phyloP scores from a whole-genome alignment of 2,329 filamentous ascomycete species.

The Magnaporthiopsis rhizophila region DNA sequence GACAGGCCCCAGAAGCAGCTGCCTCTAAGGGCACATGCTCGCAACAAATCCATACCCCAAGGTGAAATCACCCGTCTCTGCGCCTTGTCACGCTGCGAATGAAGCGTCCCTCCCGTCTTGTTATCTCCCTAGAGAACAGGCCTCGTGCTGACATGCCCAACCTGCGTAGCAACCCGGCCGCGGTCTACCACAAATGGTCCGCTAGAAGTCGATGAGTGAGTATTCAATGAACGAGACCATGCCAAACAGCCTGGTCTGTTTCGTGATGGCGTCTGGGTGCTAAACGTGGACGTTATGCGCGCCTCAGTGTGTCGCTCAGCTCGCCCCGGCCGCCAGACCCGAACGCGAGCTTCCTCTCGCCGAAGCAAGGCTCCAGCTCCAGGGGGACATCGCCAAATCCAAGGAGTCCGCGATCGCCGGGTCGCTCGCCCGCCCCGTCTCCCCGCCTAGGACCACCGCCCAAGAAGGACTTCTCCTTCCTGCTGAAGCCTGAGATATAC shows the following conservation, averaged over 20 bases:
- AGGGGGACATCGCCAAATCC: constrained; percentile 14
- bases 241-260: background rate
- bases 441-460: constrained; percentile 21
- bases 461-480: constrained; percentile 70
- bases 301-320: constrained; percentile 3
- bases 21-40: constrained; percentile 1
- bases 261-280: background rate
- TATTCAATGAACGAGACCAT: background rate
- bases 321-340: constrained; percentile 1
- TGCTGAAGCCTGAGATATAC: constrained; percentile 74
- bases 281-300: background rate
- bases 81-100: background rate
- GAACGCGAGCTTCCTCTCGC: constrained; percentile 2
- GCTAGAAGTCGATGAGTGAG: constrained; percentile 7
- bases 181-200: constrained; percentile 6
- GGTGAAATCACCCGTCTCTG: background rate
- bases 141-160: background rate
- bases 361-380: background rate
- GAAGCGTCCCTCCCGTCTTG: background rate
- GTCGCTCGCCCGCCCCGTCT: constrained; percentile 20
- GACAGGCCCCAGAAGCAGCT: constrained; percentile 1
- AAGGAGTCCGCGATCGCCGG: constrained; percentile 17
- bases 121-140: background rate
- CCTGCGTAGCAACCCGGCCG: constrained; percentile 1
- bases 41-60: constrained; percentile 6